Conservation (phyloP, 2,329 filamentous ascomycete genomes). For the Taxawa tesnikishii region DNA sequence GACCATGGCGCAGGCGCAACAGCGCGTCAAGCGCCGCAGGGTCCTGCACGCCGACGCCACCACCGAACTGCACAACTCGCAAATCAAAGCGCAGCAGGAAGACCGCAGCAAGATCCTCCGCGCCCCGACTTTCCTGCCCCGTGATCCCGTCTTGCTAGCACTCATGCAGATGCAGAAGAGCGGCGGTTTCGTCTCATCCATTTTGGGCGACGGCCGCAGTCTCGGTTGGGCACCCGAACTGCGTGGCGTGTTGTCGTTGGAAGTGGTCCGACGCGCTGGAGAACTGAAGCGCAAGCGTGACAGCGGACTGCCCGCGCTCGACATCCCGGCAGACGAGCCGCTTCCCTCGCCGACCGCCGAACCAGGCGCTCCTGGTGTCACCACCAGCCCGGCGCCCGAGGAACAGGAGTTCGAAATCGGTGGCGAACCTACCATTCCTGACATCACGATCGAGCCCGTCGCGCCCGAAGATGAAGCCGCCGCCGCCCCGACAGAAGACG, state of each 20-base stretch:
- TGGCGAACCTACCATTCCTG: conserved; percentile 11
- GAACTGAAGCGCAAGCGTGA: conserved; percentile 92
- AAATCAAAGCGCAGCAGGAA: conserved; percentile 77
- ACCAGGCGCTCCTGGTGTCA: conserved; percentile 16
- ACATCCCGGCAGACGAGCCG: conserved; percentile 49
- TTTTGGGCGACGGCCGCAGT: conserved; percentile 70
- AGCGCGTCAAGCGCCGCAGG: conserved; percentile 68
- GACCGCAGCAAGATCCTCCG: conserved; percentile 81
- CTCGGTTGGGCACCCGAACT: conserved; percentile 84
- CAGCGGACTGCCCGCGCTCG: conserved; percentile 71
- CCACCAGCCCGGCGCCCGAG: conserved; percentile 17
- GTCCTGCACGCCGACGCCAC: conserved; percentile 70
- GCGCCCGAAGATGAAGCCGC: conserved; percentile 14
- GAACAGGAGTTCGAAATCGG: conserved; percentile 16
- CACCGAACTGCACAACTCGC: conserved; percentile 61
- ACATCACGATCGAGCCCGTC: conserved; percentile 19
- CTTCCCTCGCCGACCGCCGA: conserved; percentile 34
- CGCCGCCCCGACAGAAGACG: conserved; percentile 20
- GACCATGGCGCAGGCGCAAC: conserved; percentile 47
- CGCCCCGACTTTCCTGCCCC: conserved; percentile 68
- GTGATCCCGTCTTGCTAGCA: conserved; percentile 75
- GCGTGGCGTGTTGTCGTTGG: conserved; percentile 79
- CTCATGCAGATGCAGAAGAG: conserved; percentile 86
- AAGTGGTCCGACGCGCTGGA: conserved; percentile 61
- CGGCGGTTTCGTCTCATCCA: conserved; percentile 77